Evolutionary conservation across 2,329 filamentous ascomycete genomes (phyloP).

Genomic region (Scedosporium dehoogii): DNA sequence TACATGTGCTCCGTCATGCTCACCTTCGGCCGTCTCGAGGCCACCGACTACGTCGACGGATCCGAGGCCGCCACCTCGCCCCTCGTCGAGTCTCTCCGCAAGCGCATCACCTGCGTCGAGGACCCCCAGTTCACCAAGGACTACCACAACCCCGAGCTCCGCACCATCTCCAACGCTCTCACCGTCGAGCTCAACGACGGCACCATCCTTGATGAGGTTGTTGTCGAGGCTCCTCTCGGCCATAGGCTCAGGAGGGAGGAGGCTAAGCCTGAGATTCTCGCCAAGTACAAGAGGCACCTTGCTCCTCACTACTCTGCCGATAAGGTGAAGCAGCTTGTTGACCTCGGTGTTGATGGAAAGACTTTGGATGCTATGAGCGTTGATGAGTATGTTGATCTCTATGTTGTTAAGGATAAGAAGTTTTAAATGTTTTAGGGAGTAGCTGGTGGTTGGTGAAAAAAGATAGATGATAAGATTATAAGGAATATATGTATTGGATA

Average conservation of each 20-base stretch:
- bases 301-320: constrained; percentile 69
- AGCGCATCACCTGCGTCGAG: constrained; percentile 94
- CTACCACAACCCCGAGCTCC: constrained; percentile 88
- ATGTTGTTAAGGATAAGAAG: constrained; percentile 52
- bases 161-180: constrained; percentile 94
- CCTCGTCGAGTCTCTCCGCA: constrained; percentile 80
- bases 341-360: constrained; percentile 65
- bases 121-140: constrained; percentile 89
- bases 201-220: constrained; percentile 79
- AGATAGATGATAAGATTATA: neutral
- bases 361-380: constrained; percentile 72
- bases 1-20: constrained; percentile 99
- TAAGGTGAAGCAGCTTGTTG: constrained; percentile 70
- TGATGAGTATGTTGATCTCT: constrained; percentile 90
- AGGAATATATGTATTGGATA: neutral
- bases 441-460: neutral
- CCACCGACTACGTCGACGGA: constrained; percentile 87
- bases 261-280: constrained; percentile 93
- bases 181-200: constrained; percentile 94
- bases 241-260: constrained; percentile 87
- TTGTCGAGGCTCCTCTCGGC: constrained; percentile 88
- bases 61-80: constrained; percentile 83
- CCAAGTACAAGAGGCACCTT: constrained; percentile 91
- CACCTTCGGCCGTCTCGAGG: constrained; percentile 84
- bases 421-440: constrained; percentile 23